Percentiles rank a stretch among this genome's conserved stretches.
phyloP scores from a whole-genome alignment of 2,329 filamentous ascomycete species.

The Aspergillus jensenii region DNA sequence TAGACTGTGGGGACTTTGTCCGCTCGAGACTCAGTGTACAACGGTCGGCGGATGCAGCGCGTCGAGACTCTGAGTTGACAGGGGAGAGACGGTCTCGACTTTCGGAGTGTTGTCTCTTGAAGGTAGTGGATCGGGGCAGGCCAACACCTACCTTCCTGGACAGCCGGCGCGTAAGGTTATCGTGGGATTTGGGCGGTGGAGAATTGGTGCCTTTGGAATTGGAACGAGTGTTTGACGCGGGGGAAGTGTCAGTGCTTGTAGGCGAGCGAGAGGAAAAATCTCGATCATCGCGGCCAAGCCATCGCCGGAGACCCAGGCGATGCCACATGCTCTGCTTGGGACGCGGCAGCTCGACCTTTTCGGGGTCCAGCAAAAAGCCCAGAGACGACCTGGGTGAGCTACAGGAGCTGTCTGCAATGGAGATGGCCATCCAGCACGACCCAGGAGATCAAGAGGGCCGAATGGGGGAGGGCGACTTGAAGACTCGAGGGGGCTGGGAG shows the following conservation, averaged over 20 bases:
- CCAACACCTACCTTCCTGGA: constrained; percentile 67
- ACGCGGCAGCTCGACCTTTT: constrained; percentile 30
- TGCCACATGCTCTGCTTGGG: constrained; percentile 49
- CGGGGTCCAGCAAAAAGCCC: constrained; percentile 35
- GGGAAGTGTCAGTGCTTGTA: constrained; percentile 14
- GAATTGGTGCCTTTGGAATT: constrained; percentile 12
- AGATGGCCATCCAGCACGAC: constrained; percentile 43
- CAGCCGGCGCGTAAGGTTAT: constrained; percentile 36
- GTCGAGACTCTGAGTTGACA: constrained; percentile 61
- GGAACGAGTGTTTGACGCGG: constrained; percentile 16
- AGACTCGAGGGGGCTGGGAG: constrained; percentile 32
- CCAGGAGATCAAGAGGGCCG: constrained; percentile 27
- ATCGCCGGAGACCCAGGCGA: constrained; percentile 42
- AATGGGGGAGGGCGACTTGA: constrained; percentile 32
- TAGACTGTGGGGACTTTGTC: constrained; percentile 42
- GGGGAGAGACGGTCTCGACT: constrained; percentile 70
- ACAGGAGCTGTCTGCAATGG: constrained; percentile 40
- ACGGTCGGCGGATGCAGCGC: constrained; percentile 63
- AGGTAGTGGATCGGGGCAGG: constrained; percentile 73
- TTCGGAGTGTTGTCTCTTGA: constrained; percentile 81
- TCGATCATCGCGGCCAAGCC: constrained; percentile 43
- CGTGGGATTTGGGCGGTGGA: constrained; percentile 24
- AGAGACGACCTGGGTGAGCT: constrained; percentile 34
- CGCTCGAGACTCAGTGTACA: constrained; percentile 45
- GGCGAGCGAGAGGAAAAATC: constrained; percentile 28